These are phyloP conservation scores for Tuber borchii DNA, from an alignment of 495 filamentous ascomycete genomes.

Conservation along the genomic window DNA sequence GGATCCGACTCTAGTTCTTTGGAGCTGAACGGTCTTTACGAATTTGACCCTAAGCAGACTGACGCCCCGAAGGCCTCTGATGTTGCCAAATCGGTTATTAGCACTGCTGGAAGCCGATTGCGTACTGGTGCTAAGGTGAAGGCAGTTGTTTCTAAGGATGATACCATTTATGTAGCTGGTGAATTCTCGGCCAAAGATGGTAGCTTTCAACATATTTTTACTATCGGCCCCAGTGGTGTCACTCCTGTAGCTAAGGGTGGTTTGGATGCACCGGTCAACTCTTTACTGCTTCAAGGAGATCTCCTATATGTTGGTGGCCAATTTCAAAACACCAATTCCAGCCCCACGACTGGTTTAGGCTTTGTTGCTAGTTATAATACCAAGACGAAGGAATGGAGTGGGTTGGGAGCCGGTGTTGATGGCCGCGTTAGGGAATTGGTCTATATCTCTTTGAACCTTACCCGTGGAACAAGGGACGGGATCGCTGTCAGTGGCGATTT, in stretches of 20 bases:
- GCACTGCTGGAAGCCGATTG: constrained; percentile 65
- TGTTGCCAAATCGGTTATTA: constrained; percentile 64
- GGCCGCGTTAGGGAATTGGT: constrained; percentile 69
- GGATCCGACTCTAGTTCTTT: constrained; percentile 8
- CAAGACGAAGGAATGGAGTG: constrained; percentile 59
- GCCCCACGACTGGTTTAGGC: constrained; percentile 55
- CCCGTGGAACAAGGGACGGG: constrained; percentile 59
- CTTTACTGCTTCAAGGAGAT: constrained; percentile 59
- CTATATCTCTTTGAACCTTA: constrained; percentile 73
- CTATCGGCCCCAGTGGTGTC: constrained; percentile 58
- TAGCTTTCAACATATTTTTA: constrained; percentile 61
- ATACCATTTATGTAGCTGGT: constrained; percentile 68
- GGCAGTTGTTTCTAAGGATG: constrained; percentile 54
- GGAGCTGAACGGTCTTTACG: constrained; percentile 77
- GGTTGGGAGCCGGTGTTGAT: constrained; percentile 81
- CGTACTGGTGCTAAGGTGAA: constrained; percentile 58
- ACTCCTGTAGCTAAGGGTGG: constrained; percentile 61
- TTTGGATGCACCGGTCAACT: constrained; percentile 68
- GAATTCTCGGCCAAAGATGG: constrained; percentile 61
- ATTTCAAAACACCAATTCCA: constrained; percentile 68
- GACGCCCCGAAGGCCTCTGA: constrained; percentile 50
- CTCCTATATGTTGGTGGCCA: constrained; percentile 75
- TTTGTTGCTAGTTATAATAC: constrained; percentile 72
- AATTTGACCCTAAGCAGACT: constrained; percentile 66
- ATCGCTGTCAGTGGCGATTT: constrained; percentile 80